Evolutionary conservation across 164 flowering plant genomes (phyloP).

Genomic region (grape (Vitis vinifera)): DNA sequence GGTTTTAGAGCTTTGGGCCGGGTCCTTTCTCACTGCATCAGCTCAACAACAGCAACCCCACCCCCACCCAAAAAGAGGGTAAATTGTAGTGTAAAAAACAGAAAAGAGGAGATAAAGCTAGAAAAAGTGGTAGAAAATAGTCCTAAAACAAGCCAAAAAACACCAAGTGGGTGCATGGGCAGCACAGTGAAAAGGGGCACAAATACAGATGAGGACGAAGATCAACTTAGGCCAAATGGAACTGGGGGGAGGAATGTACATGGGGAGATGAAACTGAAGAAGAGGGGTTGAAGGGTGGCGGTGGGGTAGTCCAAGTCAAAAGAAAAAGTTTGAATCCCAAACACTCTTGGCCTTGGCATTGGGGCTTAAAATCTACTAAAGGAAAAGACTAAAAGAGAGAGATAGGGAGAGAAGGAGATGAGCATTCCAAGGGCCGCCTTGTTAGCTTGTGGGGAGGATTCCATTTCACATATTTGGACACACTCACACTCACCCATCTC

Average conservation of each 20-base stretch:
- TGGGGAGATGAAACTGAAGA: too few relatives aligned
- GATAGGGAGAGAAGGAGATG: constrained; percentile 11
- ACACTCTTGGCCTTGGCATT: neutral
- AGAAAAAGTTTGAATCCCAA: constrained; percentile 37
- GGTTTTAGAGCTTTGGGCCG: too few relatives aligned
- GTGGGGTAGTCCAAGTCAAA: constrained; percentile 25
- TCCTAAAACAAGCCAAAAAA: constrained; percentile 7
- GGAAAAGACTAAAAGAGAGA: too few relatives aligned
- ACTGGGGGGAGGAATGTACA: too few relatives aligned
- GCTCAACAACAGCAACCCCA: too few relatives aligned
- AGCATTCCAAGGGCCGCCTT: constrained; percentile 25
- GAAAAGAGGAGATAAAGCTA: too few relatives aligned
- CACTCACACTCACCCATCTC: constrained; percentile 18
- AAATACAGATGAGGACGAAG: constrained; percentile 8
- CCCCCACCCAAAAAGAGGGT: too few relatives aligned
- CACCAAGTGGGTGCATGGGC: neutral
- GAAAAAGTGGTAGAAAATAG: neutral
- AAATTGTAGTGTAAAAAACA: too few relatives aligned
- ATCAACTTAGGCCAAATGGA: constrained; percentile 29
- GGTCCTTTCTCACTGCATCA: too few relatives aligned
- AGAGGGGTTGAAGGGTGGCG: too few relatives aligned
- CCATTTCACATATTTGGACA: constrained; percentile 1
- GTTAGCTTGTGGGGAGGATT: constrained; percentile 13
- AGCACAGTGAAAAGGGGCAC: constrained; percentile 8
- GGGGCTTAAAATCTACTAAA: too few relatives aligned